phyloP scores from a whole-genome alignment of 306 rosid species.

The Quercus parvula region DNA sequence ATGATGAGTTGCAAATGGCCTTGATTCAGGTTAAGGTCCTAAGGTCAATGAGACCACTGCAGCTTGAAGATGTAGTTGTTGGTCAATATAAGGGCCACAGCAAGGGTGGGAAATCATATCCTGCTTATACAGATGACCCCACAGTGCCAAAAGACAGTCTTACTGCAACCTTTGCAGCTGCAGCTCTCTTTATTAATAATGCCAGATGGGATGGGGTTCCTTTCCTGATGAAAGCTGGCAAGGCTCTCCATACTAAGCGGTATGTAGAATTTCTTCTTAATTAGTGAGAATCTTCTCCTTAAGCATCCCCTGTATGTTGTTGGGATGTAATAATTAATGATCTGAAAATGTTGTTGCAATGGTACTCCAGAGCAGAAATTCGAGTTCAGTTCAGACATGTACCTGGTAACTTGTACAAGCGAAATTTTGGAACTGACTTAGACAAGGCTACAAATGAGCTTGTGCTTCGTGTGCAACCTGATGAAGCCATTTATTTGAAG shows the following conservation, averaged over 20 bases:
- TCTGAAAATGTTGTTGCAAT: constrained; percentile 14
- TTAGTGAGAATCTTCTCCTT: neutral
- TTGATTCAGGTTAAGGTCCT: constrained; percentile 85
- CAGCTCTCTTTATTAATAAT: constrained; percentile 83
- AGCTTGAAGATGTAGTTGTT: constrained; percentile 77
- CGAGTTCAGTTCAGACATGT: constrained; percentile 97
- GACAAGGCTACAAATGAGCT: constrained; percentile 96
- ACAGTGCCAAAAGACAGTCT: constrained; percentile 77
- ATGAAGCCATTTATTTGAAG: constrained; percentile 93
- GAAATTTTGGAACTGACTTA: constrained; percentile 82
- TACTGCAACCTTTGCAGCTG: constrained; percentile 97
- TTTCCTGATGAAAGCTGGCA: constrained; percentile 96
- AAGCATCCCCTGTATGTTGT: constrained; percentile 4
- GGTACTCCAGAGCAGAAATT: constrained; percentile 81
- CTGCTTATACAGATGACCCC: constrained; percentile 78
- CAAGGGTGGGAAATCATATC: constrained; percentile 68
- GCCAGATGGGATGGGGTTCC: constrained; percentile 99
- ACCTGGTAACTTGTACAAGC: constrained; percentile 90
- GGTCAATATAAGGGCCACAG: constrained; percentile 94
- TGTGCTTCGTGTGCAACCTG: constrained; percentile 94
- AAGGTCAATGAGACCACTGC: constrained; percentile 79
- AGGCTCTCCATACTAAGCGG: constrained; percentile 93
- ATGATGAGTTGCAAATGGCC: constrained; percentile 4
- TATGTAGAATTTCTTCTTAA: constrained; percentile 18
- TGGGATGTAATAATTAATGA: constrained; percentile 9